Evolutionary conservation across 2,329 filamentous ascomycete species (phyloP).

Genomic region (Tolypocladium nubicola): DNA sequence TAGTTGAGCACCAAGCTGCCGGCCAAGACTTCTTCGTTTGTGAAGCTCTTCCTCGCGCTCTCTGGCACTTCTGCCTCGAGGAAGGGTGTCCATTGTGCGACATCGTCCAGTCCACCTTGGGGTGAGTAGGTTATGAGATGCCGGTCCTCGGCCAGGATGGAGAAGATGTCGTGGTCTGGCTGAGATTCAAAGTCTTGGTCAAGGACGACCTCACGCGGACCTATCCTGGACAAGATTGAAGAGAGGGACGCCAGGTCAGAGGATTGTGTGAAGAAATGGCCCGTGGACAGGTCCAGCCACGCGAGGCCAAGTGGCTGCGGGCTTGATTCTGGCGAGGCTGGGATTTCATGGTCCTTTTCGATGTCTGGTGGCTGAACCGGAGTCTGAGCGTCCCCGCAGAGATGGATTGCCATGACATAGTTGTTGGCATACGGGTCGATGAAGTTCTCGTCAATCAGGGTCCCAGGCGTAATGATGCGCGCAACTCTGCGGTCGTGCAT

Average conservation of each 20-base stretch:
- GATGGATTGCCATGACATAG: conserved; percentile 74
- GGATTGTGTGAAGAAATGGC: conserved; percentile 80
- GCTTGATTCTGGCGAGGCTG: conserved; percentile 4
- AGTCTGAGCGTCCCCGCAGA: conserved; percentile 17
- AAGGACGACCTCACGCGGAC: conserved; percentile 75
- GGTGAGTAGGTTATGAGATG: conserved; percentile 66
- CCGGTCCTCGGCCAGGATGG: conserved; percentile 63
- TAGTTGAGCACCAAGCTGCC: conserved; percentile 78
- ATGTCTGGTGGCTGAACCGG: background rate
- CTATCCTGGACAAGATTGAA: conserved; percentile 74
- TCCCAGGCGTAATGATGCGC: conserved; percentile 86
- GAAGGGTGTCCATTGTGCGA: conserved; percentile 63
- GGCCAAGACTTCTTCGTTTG: conserved; percentile 58
- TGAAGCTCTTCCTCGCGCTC: conserved; percentile 46
- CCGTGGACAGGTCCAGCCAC: conserved; percentile 92
- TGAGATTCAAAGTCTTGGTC: conserved; percentile 50
- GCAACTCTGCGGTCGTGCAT: conserved; percentile 78
- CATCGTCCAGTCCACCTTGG: conserved; percentile 30
- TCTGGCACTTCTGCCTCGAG: conserved; percentile 61
- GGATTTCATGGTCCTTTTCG: background rate
- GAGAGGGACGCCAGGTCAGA: conserved; percentile 61
- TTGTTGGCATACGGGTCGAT: conserved; percentile 93
- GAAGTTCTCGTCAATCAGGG: conserved; percentile 93
- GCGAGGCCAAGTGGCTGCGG: conserved; percentile 57
- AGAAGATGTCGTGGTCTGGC: conserved; percentile 51